Base-by-base conservation (phyloP, 352 stramenopile species). In the Phytophthora tubulina region DNA sequence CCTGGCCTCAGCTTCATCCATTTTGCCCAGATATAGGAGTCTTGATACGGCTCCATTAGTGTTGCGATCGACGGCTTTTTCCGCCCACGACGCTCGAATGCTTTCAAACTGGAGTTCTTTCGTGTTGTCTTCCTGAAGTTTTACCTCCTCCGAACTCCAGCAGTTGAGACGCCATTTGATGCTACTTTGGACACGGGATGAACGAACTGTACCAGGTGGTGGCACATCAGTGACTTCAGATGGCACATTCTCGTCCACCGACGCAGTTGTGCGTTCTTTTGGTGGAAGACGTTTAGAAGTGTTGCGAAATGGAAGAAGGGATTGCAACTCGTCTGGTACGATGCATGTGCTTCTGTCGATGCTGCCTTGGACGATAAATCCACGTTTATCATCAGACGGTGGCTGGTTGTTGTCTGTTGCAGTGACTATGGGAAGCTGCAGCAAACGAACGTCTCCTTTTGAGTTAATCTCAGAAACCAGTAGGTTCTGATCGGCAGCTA, bases 331-430 rank as follows among this genome's bases (percentile, higher is more conserved):
- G 3, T 70, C 57, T 0, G 83, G 79, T 10, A 92, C 78, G 39
- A 82, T 70, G 39, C 87, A 94, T 15, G 67, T 67, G 7, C 52
- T 52, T 52, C 66, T 76, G 62, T 95, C 87, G 36, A 96, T 84
- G 11, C 63, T 84, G 27, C 77, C 84, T 72, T 95, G 82, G 9
- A 96, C 50, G 14, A 94, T 91, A 51, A 88, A 93, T 0, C 71
- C 73, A 15, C 73, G 44, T 27, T 73, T 76, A 41, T 79, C 72
- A 52, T 75, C 67, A 31, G 39, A 51, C 11, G 38, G n/a, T 45
- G 55, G 42, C 15, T 69, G 33, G 52, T 35, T 15, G 31, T 33
- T 42, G 21, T 70, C 38, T 64, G 70, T 31, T 4, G 73, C 44
- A 8, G 67, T 60, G 17, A 80, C 51, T 45, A 64, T 63, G n/a